Conservation (phyloP, 2,329 filamentous ascomycete genomes). For the Sporothrix dimorphospora region DNA sequence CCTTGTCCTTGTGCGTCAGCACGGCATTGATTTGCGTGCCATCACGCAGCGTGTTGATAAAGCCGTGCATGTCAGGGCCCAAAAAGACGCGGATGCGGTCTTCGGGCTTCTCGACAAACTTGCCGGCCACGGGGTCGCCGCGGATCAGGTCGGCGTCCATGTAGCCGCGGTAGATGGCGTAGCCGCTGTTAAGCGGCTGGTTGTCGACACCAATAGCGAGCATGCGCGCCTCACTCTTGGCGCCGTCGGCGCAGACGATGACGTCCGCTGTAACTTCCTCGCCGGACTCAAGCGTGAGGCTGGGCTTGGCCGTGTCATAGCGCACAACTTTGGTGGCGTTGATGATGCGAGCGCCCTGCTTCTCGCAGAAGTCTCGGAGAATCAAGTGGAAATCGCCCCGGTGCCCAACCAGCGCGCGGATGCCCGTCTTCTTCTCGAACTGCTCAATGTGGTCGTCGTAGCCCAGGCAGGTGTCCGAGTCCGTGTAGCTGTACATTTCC, state of each 20-base stretch:
- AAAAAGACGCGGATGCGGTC: conserved; percentile 1
- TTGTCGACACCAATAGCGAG: not conserved
- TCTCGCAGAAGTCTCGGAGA: not conserved
- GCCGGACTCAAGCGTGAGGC: not conserved
- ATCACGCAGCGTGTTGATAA: not conserved
- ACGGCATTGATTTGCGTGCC: not conserved
- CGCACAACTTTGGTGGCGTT: not conserved
- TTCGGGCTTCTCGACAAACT: not conserved
- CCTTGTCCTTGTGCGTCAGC: conserved; percentile 7
- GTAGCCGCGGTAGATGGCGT: not conserved
- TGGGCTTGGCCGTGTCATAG: not conserved
- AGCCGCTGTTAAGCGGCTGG: not conserved
- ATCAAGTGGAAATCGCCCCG: conserved; percentile 4
- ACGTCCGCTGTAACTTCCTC: not conserved
- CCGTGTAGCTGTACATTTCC: not conserved
- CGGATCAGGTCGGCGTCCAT: conserved; percentile 1
- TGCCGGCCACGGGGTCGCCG: not conserved
- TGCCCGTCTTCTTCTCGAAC: not conserved
- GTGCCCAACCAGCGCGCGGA: not conserved
- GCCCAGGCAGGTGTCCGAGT: not conserved
- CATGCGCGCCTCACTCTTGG: not conserved
- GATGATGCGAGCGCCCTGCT: not conserved
- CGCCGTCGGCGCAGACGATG: not conserved
- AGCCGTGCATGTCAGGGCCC: not conserved
- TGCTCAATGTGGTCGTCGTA: not conserved